These are phyloP conservation scores for Chaetoscypha palmicola DNA, from an alignment of 2,329 filamentous ascomycete species.

Conservation along the genomic window DNA sequence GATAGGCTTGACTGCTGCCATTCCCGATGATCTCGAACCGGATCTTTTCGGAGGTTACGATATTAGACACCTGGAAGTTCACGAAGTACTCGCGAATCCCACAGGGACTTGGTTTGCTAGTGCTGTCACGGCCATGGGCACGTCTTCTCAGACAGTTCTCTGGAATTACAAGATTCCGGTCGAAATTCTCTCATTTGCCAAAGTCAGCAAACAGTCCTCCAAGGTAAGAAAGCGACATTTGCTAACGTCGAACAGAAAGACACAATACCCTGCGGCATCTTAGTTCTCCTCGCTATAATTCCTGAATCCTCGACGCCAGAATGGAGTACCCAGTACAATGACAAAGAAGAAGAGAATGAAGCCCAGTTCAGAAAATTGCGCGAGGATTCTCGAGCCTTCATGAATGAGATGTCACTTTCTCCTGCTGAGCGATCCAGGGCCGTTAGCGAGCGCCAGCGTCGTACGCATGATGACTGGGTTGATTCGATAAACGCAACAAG, in stretches of 20 bases:
- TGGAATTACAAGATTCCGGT: slow-evolving; percentile 55
- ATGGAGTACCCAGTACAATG: slow-evolving; percentile 42
- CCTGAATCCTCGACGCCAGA: slow-evolving; percentile 46
- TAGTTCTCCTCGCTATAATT: slow-evolving; percentile 47
- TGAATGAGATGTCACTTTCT: slow-evolving; percentile 39
- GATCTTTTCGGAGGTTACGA: slow-evolving; percentile 19
- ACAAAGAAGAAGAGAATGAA: slow-evolving; percentile 34
- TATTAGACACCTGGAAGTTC: slow-evolving; percentile 19
- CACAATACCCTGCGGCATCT: slow-evolving; percentile 51
- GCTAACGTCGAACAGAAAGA: slow-evolving; percentile 29
- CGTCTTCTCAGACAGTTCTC: slow-evolving; percentile 46
- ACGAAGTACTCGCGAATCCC: slow-evolving; percentile 18
- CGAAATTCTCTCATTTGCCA: slow-evolving; percentile 43
- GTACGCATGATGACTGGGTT: slow-evolving; percentile 39
- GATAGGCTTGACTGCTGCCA: slow-evolving; percentile 40
- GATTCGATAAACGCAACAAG: slow-evolving; percentile 40
- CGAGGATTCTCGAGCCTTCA: slow-evolving; percentile 37
- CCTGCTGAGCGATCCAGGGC: slow-evolving; percentile 38
- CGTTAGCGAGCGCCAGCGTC: slow-evolving; percentile 34
- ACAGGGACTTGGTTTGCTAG: slow-evolving; percentile 51
- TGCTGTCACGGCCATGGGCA: slow-evolving; percentile 48
- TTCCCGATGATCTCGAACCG: slow-evolving; percentile 33
- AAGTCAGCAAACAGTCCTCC: slow-evolving; percentile 17
- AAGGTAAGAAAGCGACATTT: not conserved
- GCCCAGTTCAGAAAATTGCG: slow-evolving; percentile 31